Evolutionary conservation across 2,329 filamentous ascomycete genomes (phyloP).

Genomic region (Fusarium tjaetaba): DNA sequence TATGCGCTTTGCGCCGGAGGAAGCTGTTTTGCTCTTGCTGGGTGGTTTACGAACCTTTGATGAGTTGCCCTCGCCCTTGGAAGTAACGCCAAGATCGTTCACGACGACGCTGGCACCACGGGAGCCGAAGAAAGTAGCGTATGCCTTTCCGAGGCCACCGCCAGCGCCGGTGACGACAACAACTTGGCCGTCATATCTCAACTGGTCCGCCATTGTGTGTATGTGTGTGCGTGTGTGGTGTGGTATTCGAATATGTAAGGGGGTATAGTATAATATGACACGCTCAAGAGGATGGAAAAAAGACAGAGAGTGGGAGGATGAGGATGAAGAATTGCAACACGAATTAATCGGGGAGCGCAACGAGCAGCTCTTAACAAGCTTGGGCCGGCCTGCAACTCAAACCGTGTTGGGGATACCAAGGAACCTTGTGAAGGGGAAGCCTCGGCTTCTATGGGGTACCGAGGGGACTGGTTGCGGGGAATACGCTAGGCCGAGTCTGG

Average conservation of each 20-base stretch:
- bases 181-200: conserved; percentile 86
- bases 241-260: neutral
- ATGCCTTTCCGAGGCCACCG: conserved; percentile 82
- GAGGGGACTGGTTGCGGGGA: conserved; percentile 43
- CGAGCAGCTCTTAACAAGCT: conserved; percentile 43
- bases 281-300: conserved; percentile 27
- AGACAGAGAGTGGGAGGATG: neutral
- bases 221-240: conserved; percentile 22
- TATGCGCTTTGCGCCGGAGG: conserved; percentile 8
- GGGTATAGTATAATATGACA: conserved; percentile 31
- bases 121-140: conserved; percentile 89
- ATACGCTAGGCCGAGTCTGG: conserved; percentile 41
- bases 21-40: neutral
- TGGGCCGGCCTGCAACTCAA: conserved; percentile 34
- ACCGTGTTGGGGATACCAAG: conserved; percentile 17
- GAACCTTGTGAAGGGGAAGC: conserved; percentile 42
- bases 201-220: conserved; percentile 67
- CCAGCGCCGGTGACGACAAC: conserved; percentile 85
- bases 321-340: conserved; percentile 1
- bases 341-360: conserved; percentile 24
- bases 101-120: conserved; percentile 95
- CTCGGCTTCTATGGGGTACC: conserved; percentile 46
- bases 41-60: conserved; percentile 71
- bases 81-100: conserved; percentile 92
- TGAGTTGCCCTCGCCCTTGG: conserved; percentile 90